Conservation (phyloP, 2,329 filamentous ascomycete species). For the Fusarium sp. region DNA sequence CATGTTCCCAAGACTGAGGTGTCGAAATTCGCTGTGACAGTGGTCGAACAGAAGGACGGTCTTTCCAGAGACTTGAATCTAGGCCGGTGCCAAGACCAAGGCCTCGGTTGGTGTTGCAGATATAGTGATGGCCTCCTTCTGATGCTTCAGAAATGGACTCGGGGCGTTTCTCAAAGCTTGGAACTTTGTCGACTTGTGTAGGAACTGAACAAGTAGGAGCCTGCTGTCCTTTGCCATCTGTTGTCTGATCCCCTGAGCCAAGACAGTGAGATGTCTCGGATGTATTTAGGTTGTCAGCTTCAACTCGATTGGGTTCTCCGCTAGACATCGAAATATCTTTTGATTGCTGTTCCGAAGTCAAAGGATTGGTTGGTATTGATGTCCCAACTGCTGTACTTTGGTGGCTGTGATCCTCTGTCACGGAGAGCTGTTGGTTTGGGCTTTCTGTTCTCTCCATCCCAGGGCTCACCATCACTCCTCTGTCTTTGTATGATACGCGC, state of each 20-base stretch:
- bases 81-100: neutral
- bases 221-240: neutral
- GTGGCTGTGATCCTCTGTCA: neutral
- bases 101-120: neutral
- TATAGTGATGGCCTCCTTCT: slow-evolving; percentile 10
- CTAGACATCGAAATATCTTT: neutral
- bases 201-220: neutral
- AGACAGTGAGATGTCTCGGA: neutral
- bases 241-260: neutral
- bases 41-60: neutral
- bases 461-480: slow-evolving; percentile 34
- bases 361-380: neutral
- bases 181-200: neutral
- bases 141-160: neutral
- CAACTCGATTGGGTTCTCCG: neutral
- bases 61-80: neutral
- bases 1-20: neutral
- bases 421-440: neutral
- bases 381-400: neutral
- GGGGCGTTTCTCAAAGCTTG: neutral
- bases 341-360: neutral
- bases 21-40: neutral
- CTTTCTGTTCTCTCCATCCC: neutral
- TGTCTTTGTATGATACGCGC: slow-evolving; percentile 30
- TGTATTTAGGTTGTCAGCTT: neutral